Conservation (phyloP, 495 filamentous ascomycete species). For the Lineolata rhizophorae region DNA sequence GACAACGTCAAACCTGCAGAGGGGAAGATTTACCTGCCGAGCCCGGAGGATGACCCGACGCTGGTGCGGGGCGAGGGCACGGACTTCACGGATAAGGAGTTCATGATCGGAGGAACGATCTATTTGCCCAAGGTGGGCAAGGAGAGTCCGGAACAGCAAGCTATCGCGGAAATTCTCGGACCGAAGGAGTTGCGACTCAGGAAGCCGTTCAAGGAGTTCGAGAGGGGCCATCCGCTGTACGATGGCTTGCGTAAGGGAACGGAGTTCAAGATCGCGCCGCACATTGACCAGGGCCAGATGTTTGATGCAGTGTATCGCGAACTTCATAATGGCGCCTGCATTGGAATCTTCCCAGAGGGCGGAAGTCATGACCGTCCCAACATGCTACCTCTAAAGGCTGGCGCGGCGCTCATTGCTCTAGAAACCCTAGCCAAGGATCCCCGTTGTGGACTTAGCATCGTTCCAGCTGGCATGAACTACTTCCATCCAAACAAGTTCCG, state of each 20-base stretch:
- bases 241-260: no score
- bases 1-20: slow-evolving; percentile 61
- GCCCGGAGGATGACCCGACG: slow-evolving; percentile 65
- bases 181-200: slow-evolving; percentile 69
- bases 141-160: slow-evolving; percentile 47
- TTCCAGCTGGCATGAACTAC: slow-evolving; percentile 99
- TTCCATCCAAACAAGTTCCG: slow-evolving; percentile 98
- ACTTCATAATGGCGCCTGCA: slow-evolving; percentile 61
- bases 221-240: no score
- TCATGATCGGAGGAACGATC: slow-evolving; percentile 58
- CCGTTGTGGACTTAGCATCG: slow-evolving; percentile 79
- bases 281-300: slow-evolving; percentile 82
- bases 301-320: slow-evolving; percentile 79
- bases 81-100: slow-evolving; percentile 51
- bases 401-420: slow-evolving; percentile 92
- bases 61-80: slow-evolving; percentile 65
- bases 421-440: slow-evolving; percentile 72
- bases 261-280: slow-evolving; percentile 70
- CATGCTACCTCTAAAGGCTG: slow-evolving; percentile 83
- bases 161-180: slow-evolving; percentile 57
- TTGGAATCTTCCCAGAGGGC: slow-evolving; percentile 94
- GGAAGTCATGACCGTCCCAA: slow-evolving; percentile 92
- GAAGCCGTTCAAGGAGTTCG: slow-evolving; percentile 58
- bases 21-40: slow-evolving; percentile 73
- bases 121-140: slow-evolving; percentile 70